Conservation (phyloP, 805 yeast species). For the Kluyveromyces aestuarii region DNA sequence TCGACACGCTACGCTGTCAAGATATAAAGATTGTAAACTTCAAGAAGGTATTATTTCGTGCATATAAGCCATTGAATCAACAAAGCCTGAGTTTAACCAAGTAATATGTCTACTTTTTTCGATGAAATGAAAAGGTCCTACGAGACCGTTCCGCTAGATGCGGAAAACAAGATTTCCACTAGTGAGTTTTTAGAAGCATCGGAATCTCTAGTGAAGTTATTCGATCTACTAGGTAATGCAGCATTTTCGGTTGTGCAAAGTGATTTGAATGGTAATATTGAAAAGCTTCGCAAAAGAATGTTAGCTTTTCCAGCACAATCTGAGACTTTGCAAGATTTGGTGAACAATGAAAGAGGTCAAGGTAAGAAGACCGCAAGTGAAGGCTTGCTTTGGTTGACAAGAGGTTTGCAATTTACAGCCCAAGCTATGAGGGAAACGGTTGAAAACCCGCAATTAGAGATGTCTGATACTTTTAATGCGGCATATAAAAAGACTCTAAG, state of each 20-base stretch:
- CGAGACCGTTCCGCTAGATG: slow-evolving; percentile 58
- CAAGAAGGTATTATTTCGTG: neutral
- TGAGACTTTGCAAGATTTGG: slow-evolving; percentile 68
- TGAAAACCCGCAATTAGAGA: slow-evolving; percentile 50
- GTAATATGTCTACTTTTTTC: slow-evolving; percentile 62
- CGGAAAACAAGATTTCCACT: slow-evolving; percentile 58
- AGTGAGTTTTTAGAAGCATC: slow-evolving; percentile 73
- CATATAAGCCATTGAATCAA: neutral
- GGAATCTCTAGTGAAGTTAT: slow-evolving; percentile 72
- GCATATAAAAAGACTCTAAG: slow-evolving; percentile 77
- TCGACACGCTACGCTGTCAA: neutral
- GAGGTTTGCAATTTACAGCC: slow-evolving; percentile 88
- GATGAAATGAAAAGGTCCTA: slow-evolving; percentile 70
- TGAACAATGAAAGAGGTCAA: slow-evolving; percentile 59
- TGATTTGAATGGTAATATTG: slow-evolving; percentile 82
- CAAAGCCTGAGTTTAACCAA: slow-evolving; percentile 1
- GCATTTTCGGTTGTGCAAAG: slow-evolving; percentile 80
- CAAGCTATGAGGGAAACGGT: slow-evolving; percentile 77
- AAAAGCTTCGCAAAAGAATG: slow-evolving; percentile 59
- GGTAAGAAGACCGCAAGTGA: slow-evolving; percentile 74
- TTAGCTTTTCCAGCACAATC: slow-evolving; percentile 55
- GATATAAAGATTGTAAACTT: neutral
- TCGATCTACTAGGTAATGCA: slow-evolving; percentile 72
- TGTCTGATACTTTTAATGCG: slow-evolving; percentile 69
- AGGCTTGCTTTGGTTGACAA: slow-evolving; percentile 77